These are phyloP conservation scores for Nigrospora oryzae DNA, from an alignment of 2,329 filamentous ascomycete species.

Conservation along the genomic window DNA sequence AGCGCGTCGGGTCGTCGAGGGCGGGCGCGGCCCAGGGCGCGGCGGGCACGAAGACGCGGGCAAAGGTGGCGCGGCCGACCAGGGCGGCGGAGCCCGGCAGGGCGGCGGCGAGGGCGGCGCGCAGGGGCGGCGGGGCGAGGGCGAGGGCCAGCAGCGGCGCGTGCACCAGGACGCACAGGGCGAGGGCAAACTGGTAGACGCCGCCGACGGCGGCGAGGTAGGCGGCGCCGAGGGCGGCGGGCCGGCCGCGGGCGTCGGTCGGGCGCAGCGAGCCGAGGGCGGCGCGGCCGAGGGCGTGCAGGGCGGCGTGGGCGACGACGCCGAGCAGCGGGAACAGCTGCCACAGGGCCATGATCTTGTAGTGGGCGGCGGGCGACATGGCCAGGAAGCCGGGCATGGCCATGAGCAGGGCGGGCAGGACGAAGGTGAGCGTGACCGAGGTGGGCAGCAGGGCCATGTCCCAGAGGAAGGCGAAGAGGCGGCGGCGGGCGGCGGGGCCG, in stretches of 20 bases:
- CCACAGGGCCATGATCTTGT: conserved; percentile 19
- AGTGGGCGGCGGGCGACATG: conserved; percentile 12
- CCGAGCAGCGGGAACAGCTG: conserved; percentile 9
- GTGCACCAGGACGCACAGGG: conserved; percentile 13
- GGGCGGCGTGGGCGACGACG: conserved; percentile 10
- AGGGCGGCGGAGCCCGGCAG: conserved; percentile 10
- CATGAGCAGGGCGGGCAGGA: conserved; percentile 18
- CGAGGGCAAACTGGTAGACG: conserved; percentile 19
- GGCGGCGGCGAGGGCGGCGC: conserved; percentile 9
- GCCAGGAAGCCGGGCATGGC: conserved; percentile 12
- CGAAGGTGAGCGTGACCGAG: conserved; percentile 14
- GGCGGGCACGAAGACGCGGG: conserved; percentile 14
- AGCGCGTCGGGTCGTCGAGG: conserved; percentile 8
- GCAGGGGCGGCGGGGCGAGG: conserved; percentile 10
- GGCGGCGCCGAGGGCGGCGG: conserved; percentile 13
- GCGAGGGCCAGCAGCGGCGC: conserved; percentile 14
- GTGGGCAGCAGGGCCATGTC: conserved; percentile 19
- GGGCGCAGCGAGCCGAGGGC: conserved; percentile 13
- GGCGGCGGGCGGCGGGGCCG: conserved; percentile 10
- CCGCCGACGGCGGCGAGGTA: conserved; percentile 14
- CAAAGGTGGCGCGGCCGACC: conserved; percentile 14
- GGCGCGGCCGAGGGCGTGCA: conserved; percentile 13
- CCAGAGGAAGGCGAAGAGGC: conserved; percentile 19
- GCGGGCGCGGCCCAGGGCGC: conserved; percentile 7
- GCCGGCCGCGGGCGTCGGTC: conserved; percentile 11